These are phyloP conservation scores for Immersiporthe knoxdaviesiana DNA, from an alignment of 2,329 filamentous ascomycete genomes.

Conservation along the genomic window DNA sequence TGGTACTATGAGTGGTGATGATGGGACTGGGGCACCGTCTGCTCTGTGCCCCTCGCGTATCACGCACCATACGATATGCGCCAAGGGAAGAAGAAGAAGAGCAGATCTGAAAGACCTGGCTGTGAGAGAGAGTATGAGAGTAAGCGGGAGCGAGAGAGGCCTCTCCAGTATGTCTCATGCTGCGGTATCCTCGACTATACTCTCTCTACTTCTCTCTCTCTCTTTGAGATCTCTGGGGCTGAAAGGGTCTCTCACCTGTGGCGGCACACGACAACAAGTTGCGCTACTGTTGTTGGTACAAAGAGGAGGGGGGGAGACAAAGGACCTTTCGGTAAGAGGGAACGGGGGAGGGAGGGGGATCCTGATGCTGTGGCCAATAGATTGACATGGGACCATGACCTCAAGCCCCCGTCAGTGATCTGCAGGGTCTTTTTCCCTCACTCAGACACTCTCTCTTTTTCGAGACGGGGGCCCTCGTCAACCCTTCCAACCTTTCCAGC, in stretches of 20 bases:
- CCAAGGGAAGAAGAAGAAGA: neutral
- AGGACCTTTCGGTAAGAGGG: neutral
- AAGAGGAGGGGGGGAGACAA: no score
- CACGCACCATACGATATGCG: neutral
- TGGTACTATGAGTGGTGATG: neutral
- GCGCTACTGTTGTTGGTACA: neutral
- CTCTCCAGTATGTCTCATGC: neutral
- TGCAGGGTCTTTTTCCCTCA: conserved; percentile 34
- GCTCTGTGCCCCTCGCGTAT: neutral
- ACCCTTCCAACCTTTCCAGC: conserved; percentile 7
- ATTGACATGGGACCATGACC: conserved; percentile 30
- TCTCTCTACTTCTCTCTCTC: no score
- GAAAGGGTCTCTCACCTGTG: neutral
- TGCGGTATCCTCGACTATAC: neutral
- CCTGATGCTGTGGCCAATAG: conserved; percentile 22
- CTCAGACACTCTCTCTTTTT: neutral
- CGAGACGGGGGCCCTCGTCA: neutral
- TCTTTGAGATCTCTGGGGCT: neutral
- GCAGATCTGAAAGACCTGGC: neutral
- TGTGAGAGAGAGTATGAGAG: neutral
- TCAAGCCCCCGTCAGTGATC: conserved; percentile 32
- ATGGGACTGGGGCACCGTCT: neutral
- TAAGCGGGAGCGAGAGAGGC: no score
- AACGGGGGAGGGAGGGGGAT: neutral
- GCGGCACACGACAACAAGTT: neutral